Evolutionary conservation across 495 filamentous ascomycete species (phyloP), one percentile per base, ranked within the genome.

Genomic region (Tuber calosporum): DNA sequence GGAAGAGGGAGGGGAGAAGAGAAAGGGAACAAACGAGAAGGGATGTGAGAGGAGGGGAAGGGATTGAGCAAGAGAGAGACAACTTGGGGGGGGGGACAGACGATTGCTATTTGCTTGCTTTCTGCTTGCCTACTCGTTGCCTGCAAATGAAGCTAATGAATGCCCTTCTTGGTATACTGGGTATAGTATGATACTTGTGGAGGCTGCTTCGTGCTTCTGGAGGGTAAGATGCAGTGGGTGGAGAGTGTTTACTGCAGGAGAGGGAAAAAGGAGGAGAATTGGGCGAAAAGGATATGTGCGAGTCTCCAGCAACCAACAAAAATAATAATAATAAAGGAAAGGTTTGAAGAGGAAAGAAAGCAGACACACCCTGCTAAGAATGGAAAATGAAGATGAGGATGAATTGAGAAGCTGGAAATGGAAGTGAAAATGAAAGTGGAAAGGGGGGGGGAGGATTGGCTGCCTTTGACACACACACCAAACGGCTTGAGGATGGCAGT

Each of bases 381-480:
- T 34, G 53, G n/a, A 19, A 62, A 62, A 34, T 19, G 26, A 62
- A 34, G 9, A 34, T 19, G 26, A 62, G 19, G 9, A 34, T 34
- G 26, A 34, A 62, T 30, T 11, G 53, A 26, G 53, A 62, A 62
- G 13, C 15, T 62, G 26, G 53, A 62, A 62, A 77, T 77, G 74
- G 68, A 68, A 68, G 72, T 74, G 67, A 73, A 71, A 67, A 69
- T 67, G 72, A 69, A 78, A 80, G 76, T 75, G 75, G 70, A 76
- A 73, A 77, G 77, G 70, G 67, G 77, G 67, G 77, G 68, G 74
- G 13, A 11, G 26, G 53, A 62, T 62, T 62, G 53, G 13, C 26
- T 62, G 34, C 53, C 53, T 34, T 62, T 62, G 26, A 62, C 53
- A 62, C 53, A 62, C 53, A 62, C 53, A 62, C 26, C 53, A 62